phyloP scores from a whole-genome alignment of 192 early-diverging fungal species.

The Coemansia sp. region DNA sequence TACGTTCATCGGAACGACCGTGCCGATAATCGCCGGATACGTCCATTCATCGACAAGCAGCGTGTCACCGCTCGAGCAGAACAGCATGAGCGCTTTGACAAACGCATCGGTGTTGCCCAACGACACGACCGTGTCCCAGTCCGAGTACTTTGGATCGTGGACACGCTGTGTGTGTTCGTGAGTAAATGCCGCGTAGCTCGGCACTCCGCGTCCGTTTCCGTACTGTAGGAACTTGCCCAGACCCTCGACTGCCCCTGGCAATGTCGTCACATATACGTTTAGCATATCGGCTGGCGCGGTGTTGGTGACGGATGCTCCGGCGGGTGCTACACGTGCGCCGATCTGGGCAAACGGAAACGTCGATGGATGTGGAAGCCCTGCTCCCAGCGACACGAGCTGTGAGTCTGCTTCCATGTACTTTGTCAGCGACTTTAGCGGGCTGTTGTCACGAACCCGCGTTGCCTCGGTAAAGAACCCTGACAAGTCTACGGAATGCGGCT shows the following conservation, averaged over 20 bases:
- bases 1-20: slow-evolving; percentile 56
- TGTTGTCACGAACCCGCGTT: slow-evolving; percentile 35
- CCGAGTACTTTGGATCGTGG: slow-evolving; percentile 57
- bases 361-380: slow-evolving; percentile 65
- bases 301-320: slow-evolving; percentile 62
- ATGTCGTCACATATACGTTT: slow-evolving; percentile 12
- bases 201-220: slow-evolving; percentile 58
- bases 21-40: slow-evolving; percentile 62
- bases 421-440: slow-evolving; percentile 46
- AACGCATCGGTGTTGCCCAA: slow-evolving; percentile 66
- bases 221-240: slow-evolving; percentile 64
- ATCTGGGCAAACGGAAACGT: slow-evolving; percentile 68
- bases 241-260: slow-evolving; percentile 13
- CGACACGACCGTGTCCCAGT: slow-evolving; percentile 68
- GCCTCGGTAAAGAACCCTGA: slow-evolving; percentile 43
- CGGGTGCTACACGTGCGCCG: slow-evolving; percentile 56
- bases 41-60: slow-evolving; percentile 67
- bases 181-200: slow-evolving; percentile 50
- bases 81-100: slow-evolving; percentile 58
- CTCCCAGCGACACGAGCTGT: slow-evolving; percentile 66
- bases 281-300: slow-evolving; percentile 32
- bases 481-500: slow-evolving; percentile 40
- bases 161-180: slow-evolving; percentile 53
- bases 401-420: slow-evolving; percentile 53
- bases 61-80: slow-evolving; percentile 61